These are phyloP conservation scores for Leptographium flavum DNA, from an alignment of 2,329 filamentous ascomycete species.

Conservation along the genomic window DNA sequence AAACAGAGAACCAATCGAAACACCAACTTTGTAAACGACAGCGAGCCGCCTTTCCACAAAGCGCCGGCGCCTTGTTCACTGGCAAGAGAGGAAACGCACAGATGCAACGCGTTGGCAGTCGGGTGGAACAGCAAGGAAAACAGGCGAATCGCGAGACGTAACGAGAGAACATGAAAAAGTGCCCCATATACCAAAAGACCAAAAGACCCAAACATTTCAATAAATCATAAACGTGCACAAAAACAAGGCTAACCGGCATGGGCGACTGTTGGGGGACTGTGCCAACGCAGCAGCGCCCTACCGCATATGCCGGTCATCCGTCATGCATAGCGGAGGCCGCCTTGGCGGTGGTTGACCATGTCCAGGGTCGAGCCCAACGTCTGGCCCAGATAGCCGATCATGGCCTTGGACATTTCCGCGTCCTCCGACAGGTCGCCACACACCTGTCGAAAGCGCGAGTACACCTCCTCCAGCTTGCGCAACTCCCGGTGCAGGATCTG, in stretches of 20 bases:
- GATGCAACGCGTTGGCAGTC: neutral
- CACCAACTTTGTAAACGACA: too few relatives aligned
- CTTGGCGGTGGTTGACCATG: constrained; percentile 23
- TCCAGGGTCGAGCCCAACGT: constrained; percentile 28
- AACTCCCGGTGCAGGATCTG: constrained; percentile 34
- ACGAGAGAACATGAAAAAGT: neutral
- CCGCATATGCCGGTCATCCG: neutral
- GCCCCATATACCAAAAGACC: neutral
- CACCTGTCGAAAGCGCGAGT: constrained; percentile 27
- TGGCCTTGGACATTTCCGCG: constrained; percentile 27
- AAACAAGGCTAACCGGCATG: too few relatives aligned
- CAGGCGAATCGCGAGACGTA: neutral
- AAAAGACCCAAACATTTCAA: neutral
- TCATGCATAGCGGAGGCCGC: constrained; percentile 17
- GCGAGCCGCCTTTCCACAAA: neutral
- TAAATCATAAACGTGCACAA: too few relatives aligned
- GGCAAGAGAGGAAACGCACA: neutral
- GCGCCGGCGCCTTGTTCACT: neutral
- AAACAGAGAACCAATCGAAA: too few relatives aligned
- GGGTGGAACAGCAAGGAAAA: neutral
- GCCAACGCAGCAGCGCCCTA: neutral
- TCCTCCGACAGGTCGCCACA: constrained; percentile 25
- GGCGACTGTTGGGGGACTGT: neutral
- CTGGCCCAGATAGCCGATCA: constrained; percentile 30
- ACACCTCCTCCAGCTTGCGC: constrained; percentile 30